Base-by-base conservation (phyloP, 192 early-diverging fungal species). In the Backusella tarrabulga region DNA sequence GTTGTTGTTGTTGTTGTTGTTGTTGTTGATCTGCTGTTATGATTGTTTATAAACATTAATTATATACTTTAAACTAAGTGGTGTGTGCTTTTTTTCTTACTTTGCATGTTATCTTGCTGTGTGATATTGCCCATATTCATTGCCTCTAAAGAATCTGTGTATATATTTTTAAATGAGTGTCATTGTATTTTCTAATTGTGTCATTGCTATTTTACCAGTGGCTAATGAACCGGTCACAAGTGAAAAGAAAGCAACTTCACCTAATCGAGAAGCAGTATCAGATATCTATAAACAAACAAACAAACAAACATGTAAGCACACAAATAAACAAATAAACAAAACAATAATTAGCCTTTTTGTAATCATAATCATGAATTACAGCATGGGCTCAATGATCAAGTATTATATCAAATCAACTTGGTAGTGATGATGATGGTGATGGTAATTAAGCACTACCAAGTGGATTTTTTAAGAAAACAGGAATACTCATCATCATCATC, bases 231-330 rank as follows among this genome's bases (percentile, higher is more conserved):
- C 73, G 34, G 73, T 74, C 6, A 74, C 73, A 54, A 74, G 54
- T 63, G 73, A 52, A 74, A 60, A 56, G 38, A 74, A 74, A 9
- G 73, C 73, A 23, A 74, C 56, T 74, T 74, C 73, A 60, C 52
- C 32, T 52, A 74, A 38, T 21, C 73, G 73, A 34, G 36, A 36
- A 63, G 73, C 52, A 41, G 34, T 36, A 63, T 74, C 60, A 6
- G 54, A 23, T 56, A 74, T 36, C 73, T 74, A 56, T 36, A 26
- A 8, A 35, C 34, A 35, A 26, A n/a, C 32, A 54, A 12, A 60
- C 15, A 34, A 2, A 38, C 4, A 68, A 36, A 38, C 6, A 38
- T 12, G 12, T 14, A 44, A 11, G 21, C n/a, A 35, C 5, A 19
- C n/a, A 35, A 74, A n/a, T 12, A 50, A 19, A 50, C 46, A 50